Percentiles rank a stretch among this genome's conserved stretches.
Conservation (phyloP, 305 asterid genomes). For the Solanum hybrid region DNA sequence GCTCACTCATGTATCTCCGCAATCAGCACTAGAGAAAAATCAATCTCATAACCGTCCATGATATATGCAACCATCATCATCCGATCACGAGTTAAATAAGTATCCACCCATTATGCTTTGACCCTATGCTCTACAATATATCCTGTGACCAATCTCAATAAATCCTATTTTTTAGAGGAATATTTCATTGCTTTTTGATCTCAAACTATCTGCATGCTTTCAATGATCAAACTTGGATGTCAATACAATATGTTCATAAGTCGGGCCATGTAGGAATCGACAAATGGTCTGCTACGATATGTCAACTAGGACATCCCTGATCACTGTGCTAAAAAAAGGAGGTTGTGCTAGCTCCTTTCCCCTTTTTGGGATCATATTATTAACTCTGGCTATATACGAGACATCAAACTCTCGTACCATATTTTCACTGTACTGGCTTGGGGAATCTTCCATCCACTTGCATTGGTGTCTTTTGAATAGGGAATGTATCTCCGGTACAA, state of each 20-base stretch:
- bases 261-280: background rate
- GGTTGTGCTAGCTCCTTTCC: background rate
- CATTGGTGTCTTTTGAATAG: background rate
- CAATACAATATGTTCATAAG: background rate
- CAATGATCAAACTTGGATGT: background rate
- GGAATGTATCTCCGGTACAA: background rate
- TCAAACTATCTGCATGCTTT: background rate
- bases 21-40: background rate
- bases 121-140: background rate
- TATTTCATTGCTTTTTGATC: background rate
- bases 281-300: background rate
- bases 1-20: background rate
- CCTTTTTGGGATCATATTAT: background rate
- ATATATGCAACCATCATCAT: background rate
- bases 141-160: background rate
- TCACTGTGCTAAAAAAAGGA: background rate
- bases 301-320: background rate
- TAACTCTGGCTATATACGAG: background rate
- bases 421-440: no score
- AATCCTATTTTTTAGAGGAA: background rate
- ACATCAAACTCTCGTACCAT: no score
- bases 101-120: background rate
- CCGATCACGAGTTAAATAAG: background rate
- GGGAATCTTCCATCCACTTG: background rate
- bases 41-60: background rate